Percentiles rank a stretch among this genome's conserved stretches.
Conservation (phyloP, 345 rosid species). For the Excoecaria cochinchinensis region DNA sequence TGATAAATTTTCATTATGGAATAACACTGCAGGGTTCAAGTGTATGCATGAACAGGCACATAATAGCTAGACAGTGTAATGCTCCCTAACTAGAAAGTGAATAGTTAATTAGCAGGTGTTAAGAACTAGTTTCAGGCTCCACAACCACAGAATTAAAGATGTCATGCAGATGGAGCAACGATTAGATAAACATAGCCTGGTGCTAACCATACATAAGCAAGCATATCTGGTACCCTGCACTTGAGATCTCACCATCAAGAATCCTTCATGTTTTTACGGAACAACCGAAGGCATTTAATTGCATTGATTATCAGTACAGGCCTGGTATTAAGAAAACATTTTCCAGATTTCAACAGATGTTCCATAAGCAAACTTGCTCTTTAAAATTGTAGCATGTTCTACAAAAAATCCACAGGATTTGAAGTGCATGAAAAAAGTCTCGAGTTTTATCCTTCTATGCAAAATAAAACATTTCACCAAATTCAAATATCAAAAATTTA, state of each 20-base stretch:
- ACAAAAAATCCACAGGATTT: background rate
- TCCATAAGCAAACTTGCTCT: background rate
- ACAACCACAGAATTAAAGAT: too few species aligned
- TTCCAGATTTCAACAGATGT: background rate
- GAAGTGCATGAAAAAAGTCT: background rate
- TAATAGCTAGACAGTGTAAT: too few species aligned
- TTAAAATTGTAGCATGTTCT: background rate
- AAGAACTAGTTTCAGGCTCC: too few species aligned
- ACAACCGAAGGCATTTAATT: background rate
- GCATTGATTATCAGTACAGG: background rate
- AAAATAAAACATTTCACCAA: background rate
- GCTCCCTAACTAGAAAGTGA: too few species aligned
- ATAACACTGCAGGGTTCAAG: too few species aligned
- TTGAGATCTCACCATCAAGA: background rate
- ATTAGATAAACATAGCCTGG: too few species aligned
- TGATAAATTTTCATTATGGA: too few species aligned
- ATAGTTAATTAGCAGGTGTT: too few species aligned
- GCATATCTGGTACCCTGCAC: too few species aligned
- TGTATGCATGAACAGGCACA: too few species aligned
- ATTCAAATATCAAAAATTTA: conserved; percentile 12
- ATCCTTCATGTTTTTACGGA: background rate
- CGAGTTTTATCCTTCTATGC: background rate
- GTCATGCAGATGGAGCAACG: too few species aligned
- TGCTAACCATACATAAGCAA: too few species aligned
- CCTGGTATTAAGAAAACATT: background rate